phyloP scores from a whole-genome alignment of 306 rosid species.

The Cucurbita ficifolia region DNA sequence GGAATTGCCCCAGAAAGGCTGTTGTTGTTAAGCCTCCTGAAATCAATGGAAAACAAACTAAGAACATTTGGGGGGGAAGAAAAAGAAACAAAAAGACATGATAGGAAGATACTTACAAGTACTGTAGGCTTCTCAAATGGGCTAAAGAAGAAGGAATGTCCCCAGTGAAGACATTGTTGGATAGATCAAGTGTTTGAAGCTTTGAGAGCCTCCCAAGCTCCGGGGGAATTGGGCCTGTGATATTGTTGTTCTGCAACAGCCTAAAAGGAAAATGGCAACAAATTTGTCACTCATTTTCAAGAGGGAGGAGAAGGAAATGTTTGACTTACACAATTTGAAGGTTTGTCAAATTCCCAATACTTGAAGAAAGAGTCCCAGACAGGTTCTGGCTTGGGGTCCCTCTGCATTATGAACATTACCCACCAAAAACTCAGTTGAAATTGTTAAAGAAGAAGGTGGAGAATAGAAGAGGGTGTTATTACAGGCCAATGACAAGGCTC shows the following conservation, averaged over 20 bases:
- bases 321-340: slow-evolving; percentile 85
- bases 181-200: slow-evolving; percentile 87
- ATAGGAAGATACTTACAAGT: slow-evolving; percentile 45
- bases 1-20: slow-evolving; percentile 68
- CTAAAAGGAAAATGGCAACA: slow-evolving; percentile 28
- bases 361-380: slow-evolving; percentile 79
- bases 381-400: slow-evolving; percentile 94
- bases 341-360: slow-evolving; percentile 90
- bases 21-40: slow-evolving; percentile 92
- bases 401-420: slow-evolving; percentile 29
- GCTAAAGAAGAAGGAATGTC: slow-evolving; percentile 60
- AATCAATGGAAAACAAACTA: slow-evolving; percentile 11
- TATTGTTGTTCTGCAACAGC: slow-evolving; percentile 83
- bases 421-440: slow-evolving; percentile 2
- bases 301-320: not conserved
- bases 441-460: not conserved
- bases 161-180: slow-evolving; percentile 59
- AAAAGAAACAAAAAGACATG: not conserved
- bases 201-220: slow-evolving; percentile 66
- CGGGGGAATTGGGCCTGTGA: slow-evolving; percentile 62
- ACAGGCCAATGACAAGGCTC: slow-evolving; percentile 74
- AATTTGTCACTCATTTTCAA: not conserved
- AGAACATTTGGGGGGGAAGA: not conserved
- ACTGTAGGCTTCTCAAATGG: slow-evolving; percentile 57
- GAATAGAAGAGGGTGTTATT: slow-evolving; percentile 23